A percentile compares a stretch with the other conserved stretches of the same genome.
phyloP scores from a whole-genome alignment of 2,329 filamentous ascomycete genomes.

The Cercospora sp. region DNA sequence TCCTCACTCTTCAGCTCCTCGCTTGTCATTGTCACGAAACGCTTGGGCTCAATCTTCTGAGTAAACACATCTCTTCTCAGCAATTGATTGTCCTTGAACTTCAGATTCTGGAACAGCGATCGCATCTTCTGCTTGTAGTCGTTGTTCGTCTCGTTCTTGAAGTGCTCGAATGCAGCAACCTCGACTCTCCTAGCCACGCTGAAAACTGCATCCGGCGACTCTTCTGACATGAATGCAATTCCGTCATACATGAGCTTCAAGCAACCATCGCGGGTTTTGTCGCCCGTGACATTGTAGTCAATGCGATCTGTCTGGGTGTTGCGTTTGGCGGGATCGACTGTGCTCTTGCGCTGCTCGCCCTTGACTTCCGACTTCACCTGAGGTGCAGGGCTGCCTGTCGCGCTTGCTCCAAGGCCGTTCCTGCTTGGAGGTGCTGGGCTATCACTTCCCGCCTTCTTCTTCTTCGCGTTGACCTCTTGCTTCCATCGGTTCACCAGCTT shows the following conservation, averaged over 20 bases:
- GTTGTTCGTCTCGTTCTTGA: slow-evolving; percentile 67
- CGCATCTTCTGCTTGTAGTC: slow-evolving; percentile 87
- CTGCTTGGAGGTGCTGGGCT: slow-evolving; percentile 47
- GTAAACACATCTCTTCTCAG: slow-evolving; percentile 74
- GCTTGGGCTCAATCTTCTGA: slow-evolving; percentile 68
- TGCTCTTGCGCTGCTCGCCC: slow-evolving; percentile 48
- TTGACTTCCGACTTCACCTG: slow-evolving; percentile 48
- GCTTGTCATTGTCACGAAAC: slow-evolving; percentile 82
- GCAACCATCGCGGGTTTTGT: slow-evolving; percentile 74
- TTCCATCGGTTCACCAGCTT: slow-evolving; percentile 89
- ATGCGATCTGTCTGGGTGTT: slow-evolving; percentile 80
- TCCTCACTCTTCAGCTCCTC: slow-evolving; percentile 89
- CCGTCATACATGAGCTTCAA: slow-evolving; percentile 94
- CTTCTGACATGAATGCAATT: slow-evolving; percentile 68
- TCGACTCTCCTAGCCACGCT: slow-evolving; percentile 69
- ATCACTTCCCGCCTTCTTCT: slow-evolving; percentile 41
- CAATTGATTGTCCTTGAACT: slow-evolving; percentile 81
- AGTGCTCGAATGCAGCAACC: slow-evolving; percentile 68
- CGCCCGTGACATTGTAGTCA: slow-evolving; percentile 72
- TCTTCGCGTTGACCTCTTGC: slow-evolving; percentile 65
- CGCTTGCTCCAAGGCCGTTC: slow-evolving; percentile 40
- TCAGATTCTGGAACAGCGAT: slow-evolving; percentile 90
- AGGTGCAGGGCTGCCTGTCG: slow-evolving; percentile 44
- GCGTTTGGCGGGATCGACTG: slow-evolving; percentile 70
- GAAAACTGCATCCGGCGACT: slow-evolving; percentile 66